phyloP scores from a whole-genome alignment of 495 filamentous ascomycete genomes.

The Penicillium angulare region DNA sequence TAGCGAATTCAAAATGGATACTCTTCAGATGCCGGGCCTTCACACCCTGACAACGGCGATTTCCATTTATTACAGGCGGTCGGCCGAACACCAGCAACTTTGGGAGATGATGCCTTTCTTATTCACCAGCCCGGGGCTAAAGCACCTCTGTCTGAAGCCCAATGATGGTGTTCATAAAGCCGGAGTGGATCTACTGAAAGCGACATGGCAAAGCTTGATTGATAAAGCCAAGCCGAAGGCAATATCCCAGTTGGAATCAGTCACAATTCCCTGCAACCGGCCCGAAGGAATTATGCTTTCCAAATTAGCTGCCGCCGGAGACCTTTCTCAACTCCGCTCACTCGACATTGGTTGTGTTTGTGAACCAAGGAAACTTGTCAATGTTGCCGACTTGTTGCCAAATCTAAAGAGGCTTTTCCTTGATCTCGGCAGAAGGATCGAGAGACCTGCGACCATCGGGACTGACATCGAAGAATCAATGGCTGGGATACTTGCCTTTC shows the following conservation, averaged over 20 bases:
- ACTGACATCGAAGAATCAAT: slow-evolving; percentile 4
- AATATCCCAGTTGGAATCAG: not conserved
- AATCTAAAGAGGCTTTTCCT: slow-evolving; percentile 15
- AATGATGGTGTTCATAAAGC: not conserved
- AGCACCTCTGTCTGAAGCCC: not conserved
- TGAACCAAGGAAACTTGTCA: not conserved
- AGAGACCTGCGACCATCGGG: not conserved
- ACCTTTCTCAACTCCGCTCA: not conserved
- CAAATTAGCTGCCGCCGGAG: not conserved
- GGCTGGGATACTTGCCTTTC: slow-evolving; percentile 4
- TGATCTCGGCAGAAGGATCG: not conserved
- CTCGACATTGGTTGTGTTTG: not conserved
- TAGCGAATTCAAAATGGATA: not conserved
- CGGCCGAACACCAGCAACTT: not conserved
- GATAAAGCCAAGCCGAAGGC: not conserved
- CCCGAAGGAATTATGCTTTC: not conserved
- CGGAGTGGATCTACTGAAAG: not conserved
- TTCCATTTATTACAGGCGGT: not conserved
- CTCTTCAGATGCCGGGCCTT: not conserved
- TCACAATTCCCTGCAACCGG: not conserved
- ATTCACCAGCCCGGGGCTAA: not conserved
- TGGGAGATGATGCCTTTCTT: not conserved
- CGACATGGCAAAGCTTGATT: not conserved
- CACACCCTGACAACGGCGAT: not conserved
- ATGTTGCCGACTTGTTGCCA: not conserved